Evolutionary conservation across 805 yeast genomes (phyloP), one percentile per base, ranked within the genome.

Genomic region (Metschnikowia santaceciliae): DNA sequence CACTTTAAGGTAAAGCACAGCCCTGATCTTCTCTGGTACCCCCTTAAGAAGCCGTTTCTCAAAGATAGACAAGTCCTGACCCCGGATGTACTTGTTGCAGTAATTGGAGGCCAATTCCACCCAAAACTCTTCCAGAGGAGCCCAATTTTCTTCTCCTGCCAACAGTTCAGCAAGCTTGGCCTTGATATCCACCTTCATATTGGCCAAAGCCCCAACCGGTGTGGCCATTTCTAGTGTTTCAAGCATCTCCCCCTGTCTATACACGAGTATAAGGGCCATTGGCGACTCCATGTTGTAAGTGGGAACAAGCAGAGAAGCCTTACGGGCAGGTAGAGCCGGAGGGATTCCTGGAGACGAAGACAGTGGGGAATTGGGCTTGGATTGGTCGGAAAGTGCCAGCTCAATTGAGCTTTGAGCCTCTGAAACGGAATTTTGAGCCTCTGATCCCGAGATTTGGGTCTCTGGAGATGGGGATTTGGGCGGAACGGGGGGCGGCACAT

Each of bases 1-100:
- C 3, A 62, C 59, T 48, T 66, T 69, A 42, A 68, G 57, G 49
- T 74, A 74, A 0, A 69, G 64, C n/a, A 63, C 49, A 3, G 66
- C 58, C 39, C 76, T 58, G 42, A 67, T 55, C 2, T 58, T 54
- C 2, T 36, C 54, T 0, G 77, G 75, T 4, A 74, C 63, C 0
- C 76, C 75, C 3, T 48, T 35, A 1, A 59, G 32, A 17, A 73
- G 43, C 8, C 63, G 57, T 4, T 38, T n/a, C 30, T 58, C 62
- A 14, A 58, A 23, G 14, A 47, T 42, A 10, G 47, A 49, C 13
- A 46, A 42, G 23, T 49, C 42, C 40, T 51, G 47, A 19, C 52
- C 47, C 15, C 48, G 37, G 5, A 61, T 40, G 22, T 42, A 51
- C 40, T 49, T 60, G 26, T 47, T 52, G 39, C 53, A 51, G 53